Base-by-base conservation (phyloP, 768 basidiomycete species). In the Mycena galericulata region DNA sequence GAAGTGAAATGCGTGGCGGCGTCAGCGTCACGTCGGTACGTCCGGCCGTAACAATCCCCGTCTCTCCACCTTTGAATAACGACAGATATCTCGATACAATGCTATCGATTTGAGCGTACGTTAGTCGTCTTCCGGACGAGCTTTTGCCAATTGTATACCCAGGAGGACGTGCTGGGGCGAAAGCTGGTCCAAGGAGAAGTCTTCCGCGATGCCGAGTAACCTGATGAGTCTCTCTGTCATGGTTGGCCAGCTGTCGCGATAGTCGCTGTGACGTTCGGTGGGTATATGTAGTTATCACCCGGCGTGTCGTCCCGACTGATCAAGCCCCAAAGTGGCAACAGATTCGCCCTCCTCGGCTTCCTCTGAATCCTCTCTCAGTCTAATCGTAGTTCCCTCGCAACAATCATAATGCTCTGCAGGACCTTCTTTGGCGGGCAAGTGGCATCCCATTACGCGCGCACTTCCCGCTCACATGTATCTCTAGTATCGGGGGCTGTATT, bases 161-260 rank as follows among this genome's bases (percentile, higher is more conserved):
- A 95, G 93, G 96, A 97, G 75, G 96, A 97, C 74, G 93, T 98
- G 3, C 95, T 97, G 88, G 97, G 97, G 2, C 99, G 97, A 97
- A 99, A 99, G 76, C 88, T 99, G 20, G 90, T 99, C 26, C 96
- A 98, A 72, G 96, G 96, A 24, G 97, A 99, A 79, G 94, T 99
- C 20, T 99, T 98, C 85, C 89, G 97, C n/a, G 24, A 83, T 91
- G 1, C 97, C 97, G 1, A 81, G 81, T 49, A 86, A 91, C 59
- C 89, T 95, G 0, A 88, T 96, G 85, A 70, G 92, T 11, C 82
- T 99, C 10, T 91, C 95, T 4, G 87, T 96, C 40, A 86, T 96
- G 80, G 90, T 93, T n/a, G 97, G 97, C 30, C 96, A 98, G 76
- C 80, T 97, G 8, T 90, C 69, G 88, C 92, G 14, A 98, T 99